Percentiles rank a stretch among this genome's conserved stretches.
Conservation (phyloP, 768 basidiomycete genomes). For the Collybiopsis confluens region DNA sequence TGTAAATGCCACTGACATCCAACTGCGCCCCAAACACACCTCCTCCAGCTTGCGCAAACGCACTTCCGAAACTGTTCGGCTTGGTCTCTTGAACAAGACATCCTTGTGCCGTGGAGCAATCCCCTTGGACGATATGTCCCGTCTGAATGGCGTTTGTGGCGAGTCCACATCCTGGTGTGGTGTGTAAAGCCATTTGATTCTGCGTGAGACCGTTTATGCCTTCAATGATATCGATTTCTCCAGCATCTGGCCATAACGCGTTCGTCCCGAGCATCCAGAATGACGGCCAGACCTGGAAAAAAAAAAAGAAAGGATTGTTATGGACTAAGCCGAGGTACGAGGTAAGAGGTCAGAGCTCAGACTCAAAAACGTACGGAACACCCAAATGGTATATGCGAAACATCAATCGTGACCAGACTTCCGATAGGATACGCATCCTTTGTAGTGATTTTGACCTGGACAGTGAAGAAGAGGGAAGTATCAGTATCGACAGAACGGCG, state of each 20-base stretch:
- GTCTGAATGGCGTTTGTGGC: slow-evolving; percentile 23
- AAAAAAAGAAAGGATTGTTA: neutral
- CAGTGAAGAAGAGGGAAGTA: too few species aligned
- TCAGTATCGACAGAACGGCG: neutral
- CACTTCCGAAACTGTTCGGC: slow-evolving; percentile 41
- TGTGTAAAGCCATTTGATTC: slow-evolving; percentile 60
- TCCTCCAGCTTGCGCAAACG: slow-evolving; percentile 47
- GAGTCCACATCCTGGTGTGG: slow-evolving; percentile 33
- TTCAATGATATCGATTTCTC: slow-evolving; percentile 54
- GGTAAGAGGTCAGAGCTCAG: too few species aligned
- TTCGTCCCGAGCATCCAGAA: slow-evolving; percentile 41
- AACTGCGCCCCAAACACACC: slow-evolving; percentile 27
- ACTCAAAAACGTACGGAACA: slow-evolving; percentile 52
- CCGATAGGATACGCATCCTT: slow-evolving; percentile 36
- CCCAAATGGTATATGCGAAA: slow-evolving; percentile 48
- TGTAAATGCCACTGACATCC: slow-evolving; percentile 6
- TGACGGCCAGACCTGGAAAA: slow-evolving; percentile 38
- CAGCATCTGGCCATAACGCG: slow-evolving; percentile 35
- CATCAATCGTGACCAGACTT: slow-evolving; percentile 39
- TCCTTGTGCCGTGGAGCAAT: slow-evolving; percentile 31
- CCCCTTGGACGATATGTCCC: slow-evolving; percentile 21
- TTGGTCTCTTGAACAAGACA: slow-evolving; percentile 43
- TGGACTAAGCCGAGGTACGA: neutral
- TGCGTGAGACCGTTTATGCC: slow-evolving; percentile 46
- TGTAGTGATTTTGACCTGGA: slow-evolving; percentile 39